Evolutionary conservation across 2,329 filamentous ascomycete species (phyloP), one percentile per base, ranked within the genome.

Genomic region (Hypoxylon sp.): DNA sequence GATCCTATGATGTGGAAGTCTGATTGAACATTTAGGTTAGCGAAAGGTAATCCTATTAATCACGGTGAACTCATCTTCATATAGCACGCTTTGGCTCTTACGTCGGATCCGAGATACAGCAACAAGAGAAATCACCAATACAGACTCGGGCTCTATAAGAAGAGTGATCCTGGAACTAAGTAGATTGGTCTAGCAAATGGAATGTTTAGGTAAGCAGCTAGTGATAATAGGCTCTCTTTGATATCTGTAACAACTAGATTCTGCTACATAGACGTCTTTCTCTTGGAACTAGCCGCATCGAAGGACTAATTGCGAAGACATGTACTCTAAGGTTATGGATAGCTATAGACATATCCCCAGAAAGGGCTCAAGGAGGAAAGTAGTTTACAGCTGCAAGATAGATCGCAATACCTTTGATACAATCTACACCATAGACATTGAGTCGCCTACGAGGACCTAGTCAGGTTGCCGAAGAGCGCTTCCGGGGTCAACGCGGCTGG

Each of bases 401-500:
- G 25, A 16, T 8, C n/a, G 51, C 51, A 45, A 14, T 7, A 8
- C 27, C 9, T 32, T 43, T 14, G 27, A 54, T 32, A 55, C 37
- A 5, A 19, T 54, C 54, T 47, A 58, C 16, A 12, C 27, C 5
- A 14, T 16, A 29, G 16, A 12, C 19, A 11, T 47, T 23, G 27
- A 16, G 39, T 12, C 48, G 16, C 47, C 34, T 48, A 47, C 23
- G 16, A 53, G 16, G 37, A 41, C 34, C 39, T 12, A 21, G 25
- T 29, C 37, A 27, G 29, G 30, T 53, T 58, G 47, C 47, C 61
- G 48, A 54, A 32, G 19, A 19, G 25, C 30, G 48, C 54, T 47
- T 32, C 53, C 32, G 61, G 50, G 39, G 53, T 29, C 32, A 29
- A 56, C 45, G 29, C 39, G 25, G 60, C 54, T 63, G 25, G 60